Conservation (phyloP, 768 basidiomycete genomes). For the Pulveroboletus frians region DNA sequence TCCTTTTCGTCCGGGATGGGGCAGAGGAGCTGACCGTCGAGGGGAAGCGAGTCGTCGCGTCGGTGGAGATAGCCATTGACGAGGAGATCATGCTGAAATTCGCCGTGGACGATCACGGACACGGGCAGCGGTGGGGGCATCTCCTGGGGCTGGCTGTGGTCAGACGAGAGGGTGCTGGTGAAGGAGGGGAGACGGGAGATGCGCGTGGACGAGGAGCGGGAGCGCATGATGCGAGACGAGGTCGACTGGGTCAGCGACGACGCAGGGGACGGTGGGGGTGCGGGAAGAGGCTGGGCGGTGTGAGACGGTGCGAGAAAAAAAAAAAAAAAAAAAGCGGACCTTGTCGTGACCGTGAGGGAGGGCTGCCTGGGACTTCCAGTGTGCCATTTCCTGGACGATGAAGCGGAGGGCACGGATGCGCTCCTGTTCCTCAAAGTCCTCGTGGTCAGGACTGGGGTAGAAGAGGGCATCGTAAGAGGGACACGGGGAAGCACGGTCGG, state of each 20-base stretch:
- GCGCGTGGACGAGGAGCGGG: slow-evolving; percentile 27
- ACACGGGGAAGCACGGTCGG: slow-evolving; percentile 23
- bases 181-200: slow-evolving; percentile 31
- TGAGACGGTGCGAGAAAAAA: not conserved
- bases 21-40: slow-evolving; percentile 12
- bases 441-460: slow-evolving; percentile 10
- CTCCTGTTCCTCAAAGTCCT: slow-evolving; percentile 26
- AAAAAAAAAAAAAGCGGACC: not conserved
- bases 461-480: slow-evolving; percentile 34
- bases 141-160: slow-evolving; percentile 28
- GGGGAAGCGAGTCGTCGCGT: slow-evolving; percentile 12
- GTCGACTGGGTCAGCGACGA: slow-evolving; percentile 24
- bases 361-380: slow-evolving; percentile 15
- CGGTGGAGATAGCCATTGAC: slow-evolving; percentile 11
- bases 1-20: slow-evolving; percentile 23
- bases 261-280: slow-evolving; percentile 24
- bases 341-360: slow-evolving; percentile 8
- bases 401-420: slow-evolving; percentile 33
- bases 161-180: slow-evolving; percentile 31
- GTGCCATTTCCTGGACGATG: slow-evolving; percentile 34
- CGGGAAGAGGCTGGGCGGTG: slow-evolving; percentile 14
- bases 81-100: slow-evolving; percentile 23
- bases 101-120: slow-evolving; percentile 29
- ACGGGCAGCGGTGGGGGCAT: slow-evolving; percentile 23
- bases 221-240: slow-evolving; percentile 26